These are phyloP conservation scores for Pythium brassicae DNA, from an alignment of 352 stramenopile species.

Conservation along the genomic window DNA sequence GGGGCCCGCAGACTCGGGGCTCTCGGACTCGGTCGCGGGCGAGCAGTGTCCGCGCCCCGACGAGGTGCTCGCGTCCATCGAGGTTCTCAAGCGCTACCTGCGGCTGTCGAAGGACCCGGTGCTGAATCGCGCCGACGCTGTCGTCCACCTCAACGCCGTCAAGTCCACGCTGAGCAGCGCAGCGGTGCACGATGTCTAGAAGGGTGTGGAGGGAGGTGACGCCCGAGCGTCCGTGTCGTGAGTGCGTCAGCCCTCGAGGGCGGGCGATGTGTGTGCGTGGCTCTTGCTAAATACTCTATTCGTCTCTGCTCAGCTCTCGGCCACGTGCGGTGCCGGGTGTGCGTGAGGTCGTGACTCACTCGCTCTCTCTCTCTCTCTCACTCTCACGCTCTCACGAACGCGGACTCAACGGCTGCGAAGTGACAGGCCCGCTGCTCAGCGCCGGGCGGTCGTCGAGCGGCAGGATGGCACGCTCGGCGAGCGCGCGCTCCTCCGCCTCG, in stretches of 20 bases:
- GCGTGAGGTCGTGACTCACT: too few relatives aligned
- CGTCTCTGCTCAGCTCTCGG: neutral
- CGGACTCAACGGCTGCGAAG: conserved; percentile 1
- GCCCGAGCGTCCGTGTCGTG: too few relatives aligned
- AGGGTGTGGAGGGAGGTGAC: neutral
- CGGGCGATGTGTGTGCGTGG: neutral
- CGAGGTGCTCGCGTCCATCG: conserved; percentile 53
- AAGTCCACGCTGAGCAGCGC: conserved; percentile 43
- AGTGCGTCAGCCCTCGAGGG: too few relatives aligned
- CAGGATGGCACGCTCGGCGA: conserved; percentile 52
- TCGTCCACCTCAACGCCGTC: conserved; percentile 74
- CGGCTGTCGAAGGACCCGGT: conserved; percentile 52
- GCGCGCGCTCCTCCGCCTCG: conserved; percentile 68
- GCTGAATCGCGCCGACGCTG: conserved; percentile 43
- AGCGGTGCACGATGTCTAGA: conserved; percentile 26
- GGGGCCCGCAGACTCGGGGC: conserved; percentile 49
- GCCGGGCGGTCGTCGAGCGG: conserved; percentile 25
- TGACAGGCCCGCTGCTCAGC: neutral
- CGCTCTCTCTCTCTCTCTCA: neutral
- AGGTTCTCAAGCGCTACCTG: conserved; percentile 72
- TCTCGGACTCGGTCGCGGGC: conserved; percentile 33
- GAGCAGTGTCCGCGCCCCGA: conserved; percentile 46
- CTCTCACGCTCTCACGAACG: neutral
- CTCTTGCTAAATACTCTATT: neutral
- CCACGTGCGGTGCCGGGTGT: too few relatives aligned